Evolutionary conservation across 2,329 filamentous ascomycete genomes (phyloP), one percentile per base, ranked within the genome.

Genomic region (Eurotiales sp.): DNA sequence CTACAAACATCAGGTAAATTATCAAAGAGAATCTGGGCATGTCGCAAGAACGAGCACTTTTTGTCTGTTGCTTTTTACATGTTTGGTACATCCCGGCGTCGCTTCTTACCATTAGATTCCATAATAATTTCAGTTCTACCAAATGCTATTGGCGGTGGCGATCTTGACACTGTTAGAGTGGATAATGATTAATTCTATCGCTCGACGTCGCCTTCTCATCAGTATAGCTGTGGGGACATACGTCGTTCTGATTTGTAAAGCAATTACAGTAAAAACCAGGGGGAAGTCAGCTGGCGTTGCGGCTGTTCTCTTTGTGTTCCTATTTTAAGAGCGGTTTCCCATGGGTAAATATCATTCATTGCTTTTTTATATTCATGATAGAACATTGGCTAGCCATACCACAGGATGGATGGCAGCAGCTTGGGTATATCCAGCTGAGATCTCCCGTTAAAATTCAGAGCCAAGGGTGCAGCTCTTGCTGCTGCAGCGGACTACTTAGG

Each of bases 401-500:
- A 37, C 34, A 37, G 17, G 34, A 12, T 37, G 34, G 34, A 37
- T 37, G 34, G 34, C 34, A 14, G 6, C 14, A 7, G 12, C 17
- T 4, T 78, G 76, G 76, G 74, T 77, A 0, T 76, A 75, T 54
- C 73, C 75, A 4, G 73, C 76, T 0, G 75, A 79, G 55, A 76
- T 79, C 37, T 61, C 78, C 77, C 77, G 1, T 65, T 78, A 5
- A 73, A 77, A 51, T 74, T 73, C 4, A 66, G 77, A 25, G 71
- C 75, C 2, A 77, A 78, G 58, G 76, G 76, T 12, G 76, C 70
- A 8, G 75, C 77, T 3, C 70, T 79, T 25, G 75, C 34, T 5
- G 34, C 34, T 7, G 34, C 14, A 19, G 34, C 34, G 6, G 34
- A 37, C 17, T 37, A n/a, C 12, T 12, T 37, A 14, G 34, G 34